These are phyloP conservation scores for Yamadazyma pseudoaaseri DNA, from an alignment of 1,139 yeast species.

Conservation along the genomic window DNA sequence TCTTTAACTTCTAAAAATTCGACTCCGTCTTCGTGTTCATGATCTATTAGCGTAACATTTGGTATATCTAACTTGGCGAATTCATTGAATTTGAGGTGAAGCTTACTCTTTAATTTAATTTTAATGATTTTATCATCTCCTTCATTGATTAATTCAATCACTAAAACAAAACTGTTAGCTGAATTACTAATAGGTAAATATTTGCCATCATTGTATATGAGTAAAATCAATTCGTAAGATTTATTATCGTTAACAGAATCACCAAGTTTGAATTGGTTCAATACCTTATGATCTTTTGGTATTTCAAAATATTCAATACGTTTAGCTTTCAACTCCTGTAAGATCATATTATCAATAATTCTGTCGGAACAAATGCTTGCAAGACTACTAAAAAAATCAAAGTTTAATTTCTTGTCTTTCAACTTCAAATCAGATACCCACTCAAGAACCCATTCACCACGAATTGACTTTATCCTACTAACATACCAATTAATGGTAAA, in stretches of 20 bases:
- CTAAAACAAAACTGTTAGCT: constrained; percentile 34
- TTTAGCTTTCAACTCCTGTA: constrained; percentile 53
- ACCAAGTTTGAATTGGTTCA: constrained; percentile 1
- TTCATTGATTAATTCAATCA: constrained; percentile 25
- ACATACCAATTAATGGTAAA: constrained; percentile 61
- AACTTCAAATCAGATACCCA: constrained; percentile 31
- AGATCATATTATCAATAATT: constrained; percentile 61
- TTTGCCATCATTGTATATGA: constrained; percentile 32
- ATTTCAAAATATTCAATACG: constrained; percentile 36
- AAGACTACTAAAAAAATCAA: constrained; percentile 43
- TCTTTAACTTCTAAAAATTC: constrained; percentile 7
- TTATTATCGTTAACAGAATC: background rate
- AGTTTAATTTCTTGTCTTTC: constrained; percentile 33
- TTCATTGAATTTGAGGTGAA: constrained; percentile 27
- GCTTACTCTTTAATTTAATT: constrained; percentile 9
- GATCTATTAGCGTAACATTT: constrained; percentile 6
- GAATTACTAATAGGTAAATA: constrained; percentile 37
- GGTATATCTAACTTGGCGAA: constrained; percentile 23
- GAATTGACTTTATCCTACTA: constrained; percentile 56
- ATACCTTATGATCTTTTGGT: constrained; percentile 4
- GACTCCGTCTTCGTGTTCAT: constrained; percentile 1
- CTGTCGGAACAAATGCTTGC: constrained; percentile 56
- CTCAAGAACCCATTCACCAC: constrained; percentile 64
- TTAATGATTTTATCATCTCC: constrained; percentile 12
- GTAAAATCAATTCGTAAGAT: constrained; percentile 26